Evolutionary conservation across 768 basidiomycete species (phyloP).

Genomic region (Rhizopogon roseolus): DNA sequence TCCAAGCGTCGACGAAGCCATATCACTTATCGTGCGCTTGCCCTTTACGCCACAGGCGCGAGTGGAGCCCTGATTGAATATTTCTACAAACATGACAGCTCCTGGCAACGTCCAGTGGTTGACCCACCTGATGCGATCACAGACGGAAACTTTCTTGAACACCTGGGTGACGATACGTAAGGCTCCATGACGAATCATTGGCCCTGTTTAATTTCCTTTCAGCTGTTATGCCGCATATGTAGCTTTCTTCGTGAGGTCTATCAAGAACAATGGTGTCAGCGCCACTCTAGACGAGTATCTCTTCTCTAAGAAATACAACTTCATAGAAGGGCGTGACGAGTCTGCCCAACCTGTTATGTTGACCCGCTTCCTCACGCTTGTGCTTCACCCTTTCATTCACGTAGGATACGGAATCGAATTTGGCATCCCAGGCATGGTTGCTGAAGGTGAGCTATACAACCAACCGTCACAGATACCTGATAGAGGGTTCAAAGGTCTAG

Average conservation of each 20-base stretch:
- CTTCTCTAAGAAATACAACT: slow-evolving; percentile 26
- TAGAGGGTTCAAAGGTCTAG: slow-evolving; percentile 15
- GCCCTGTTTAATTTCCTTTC: background rate
- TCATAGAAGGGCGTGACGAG: slow-evolving; percentile 8
- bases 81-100: slow-evolving; percentile 19
- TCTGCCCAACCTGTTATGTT: slow-evolving; percentile 46
- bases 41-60: slow-evolving; percentile 22
- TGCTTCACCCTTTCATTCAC: slow-evolving; percentile 64
- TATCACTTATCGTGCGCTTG: slow-evolving; percentile 24
- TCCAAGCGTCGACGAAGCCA: slow-evolving; percentile 14
- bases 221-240: slow-evolving; percentile 26
- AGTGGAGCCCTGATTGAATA: slow-evolving; percentile 16
- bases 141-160: slow-evolving; percentile 17
- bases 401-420: slow-evolving; percentile 61
- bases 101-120: slow-evolving; percentile 18
- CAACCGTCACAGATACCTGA: background rate
- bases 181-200: background rate
- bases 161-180: slow-evolving; percentile 23
- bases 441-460: slow-evolving; percentile 43
- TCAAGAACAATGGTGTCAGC: slow-evolving; percentile 12
- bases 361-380: slow-evolving; percentile 38
- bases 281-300: slow-evolving; percentile 21
- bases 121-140: slow-evolving; percentile 20
- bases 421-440: slow-evolving; percentile 52
- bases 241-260: slow-evolving; percentile 16